Evolutionary conservation across 257 asterid genomes (phyloP).

Genomic region (Salvia splendens): DNA sequence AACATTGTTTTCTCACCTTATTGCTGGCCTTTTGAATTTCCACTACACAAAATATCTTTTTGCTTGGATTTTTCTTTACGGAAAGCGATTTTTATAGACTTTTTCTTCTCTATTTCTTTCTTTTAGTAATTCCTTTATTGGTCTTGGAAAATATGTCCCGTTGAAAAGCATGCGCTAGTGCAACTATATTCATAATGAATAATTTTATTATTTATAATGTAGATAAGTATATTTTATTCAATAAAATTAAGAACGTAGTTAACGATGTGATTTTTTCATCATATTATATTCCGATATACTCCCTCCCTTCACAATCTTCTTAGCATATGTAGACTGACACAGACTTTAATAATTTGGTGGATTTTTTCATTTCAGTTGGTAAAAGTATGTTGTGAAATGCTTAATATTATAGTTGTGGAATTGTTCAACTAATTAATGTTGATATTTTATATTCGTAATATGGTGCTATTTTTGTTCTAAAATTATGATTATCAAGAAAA

Average conservation of each 20-base stretch:
- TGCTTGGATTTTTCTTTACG: conserved; percentile 18
- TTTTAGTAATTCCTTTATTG: not conserved
- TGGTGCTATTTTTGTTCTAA: not conserved
- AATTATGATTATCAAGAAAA: not conserved
- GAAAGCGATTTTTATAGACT: conserved; percentile 31
- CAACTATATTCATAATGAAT: too few species aligned
- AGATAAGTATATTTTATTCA: not conserved
- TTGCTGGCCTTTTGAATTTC: not conserved
- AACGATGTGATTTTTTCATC: too few species aligned
- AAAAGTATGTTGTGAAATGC: too few species aligned
- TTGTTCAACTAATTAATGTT: too few species aligned
- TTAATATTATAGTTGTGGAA: too few species aligned
- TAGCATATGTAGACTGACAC: too few species aligned
- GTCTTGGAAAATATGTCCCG: not conserved
- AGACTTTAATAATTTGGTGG: too few species aligned
- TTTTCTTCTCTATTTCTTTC: conserved; percentile 18
- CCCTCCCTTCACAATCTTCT: too few species aligned
- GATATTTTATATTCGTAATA: too few species aligned
- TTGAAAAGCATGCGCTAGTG: not conserved
- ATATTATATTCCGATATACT: too few species aligned
- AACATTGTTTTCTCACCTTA: conserved; percentile 16
- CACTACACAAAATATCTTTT: not conserved
- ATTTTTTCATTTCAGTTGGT: too few species aligned
- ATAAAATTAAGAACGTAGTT: not conserved
- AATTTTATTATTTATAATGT: too few species aligned